Conservation (phyloP, 2,329 filamentous ascomycete species). For the Metarhizium rileyi region DNA sequence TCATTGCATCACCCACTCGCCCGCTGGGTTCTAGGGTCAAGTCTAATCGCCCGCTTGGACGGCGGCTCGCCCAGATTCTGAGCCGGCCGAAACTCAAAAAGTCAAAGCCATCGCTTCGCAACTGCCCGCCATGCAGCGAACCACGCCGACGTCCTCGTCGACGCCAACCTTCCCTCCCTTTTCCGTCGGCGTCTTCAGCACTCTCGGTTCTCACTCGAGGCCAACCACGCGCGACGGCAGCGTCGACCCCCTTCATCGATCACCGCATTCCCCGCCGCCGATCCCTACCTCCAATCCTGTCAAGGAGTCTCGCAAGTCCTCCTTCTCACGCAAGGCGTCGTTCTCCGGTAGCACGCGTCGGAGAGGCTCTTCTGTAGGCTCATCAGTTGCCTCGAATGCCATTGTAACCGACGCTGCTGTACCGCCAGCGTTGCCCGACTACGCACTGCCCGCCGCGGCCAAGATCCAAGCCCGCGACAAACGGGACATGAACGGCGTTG, state of each 20-base stretch:
- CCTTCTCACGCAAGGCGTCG: slow-evolving; percentile 44
- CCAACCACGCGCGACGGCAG: slow-evolving; percentile 27
- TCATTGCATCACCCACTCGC: too few species aligned
- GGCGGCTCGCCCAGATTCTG: not conserved
- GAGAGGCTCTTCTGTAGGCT: slow-evolving; percentile 25
- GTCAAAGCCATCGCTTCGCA: not conserved
- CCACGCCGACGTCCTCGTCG: slow-evolving; percentile 12
- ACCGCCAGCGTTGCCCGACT: slow-evolving; percentile 45
- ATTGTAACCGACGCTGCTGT: slow-evolving; percentile 35
- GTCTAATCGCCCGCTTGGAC: not conserved
- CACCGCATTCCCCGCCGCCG: not conserved
- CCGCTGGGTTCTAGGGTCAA: not conserved
- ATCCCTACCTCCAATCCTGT: not conserved
- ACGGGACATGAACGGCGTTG: slow-evolving; percentile 4
- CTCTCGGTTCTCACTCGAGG: slow-evolving; percentile 17
- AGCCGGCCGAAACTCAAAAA: not conserved
- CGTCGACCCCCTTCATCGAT: slow-evolving; percentile 12
- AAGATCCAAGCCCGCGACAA: slow-evolving; percentile 26
- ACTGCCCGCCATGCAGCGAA: slow-evolving; percentile 5
- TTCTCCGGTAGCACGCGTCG: slow-evolving; percentile 37
- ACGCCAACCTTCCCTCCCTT: slow-evolving; percentile 27
- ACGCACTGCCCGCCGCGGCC: slow-evolving; percentile 39
- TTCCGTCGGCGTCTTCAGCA: slow-evolving; percentile 21
- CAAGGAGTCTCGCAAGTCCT: slow-evolving; percentile 38
- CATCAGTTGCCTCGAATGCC: slow-evolving; percentile 26